A percentile compares a stretch with the other conserved stretches of the same genome.
phyloP scores from a whole-genome alignment of 192 early-diverging fungal species.

The Helicostylum pulchrum region DNA sequence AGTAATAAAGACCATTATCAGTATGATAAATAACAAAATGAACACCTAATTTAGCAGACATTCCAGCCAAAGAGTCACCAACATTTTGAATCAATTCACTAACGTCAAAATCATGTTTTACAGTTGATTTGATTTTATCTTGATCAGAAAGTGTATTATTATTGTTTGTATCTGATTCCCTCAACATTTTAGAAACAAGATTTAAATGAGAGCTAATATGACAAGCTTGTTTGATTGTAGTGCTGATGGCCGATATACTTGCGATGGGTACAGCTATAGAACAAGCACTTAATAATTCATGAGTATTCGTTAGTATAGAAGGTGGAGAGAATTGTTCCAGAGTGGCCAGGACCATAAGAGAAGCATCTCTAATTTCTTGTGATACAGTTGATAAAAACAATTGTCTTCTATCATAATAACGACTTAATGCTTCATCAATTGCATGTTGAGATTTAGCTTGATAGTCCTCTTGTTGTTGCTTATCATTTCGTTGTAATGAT shows the following conservation, averaged over 20 bases:
- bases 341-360: conserved; percentile 42
- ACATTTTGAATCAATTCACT: conserved; percentile 52
- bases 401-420: not conserved
- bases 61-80: conserved; percentile 52
- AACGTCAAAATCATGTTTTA: conserved; percentile 47
- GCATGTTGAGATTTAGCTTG: not conserved
- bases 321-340: conserved; percentile 51
- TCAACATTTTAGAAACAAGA: conserved; percentile 39
- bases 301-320: conserved; percentile 36
- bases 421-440: not conserved
- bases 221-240: conserved; percentile 45
- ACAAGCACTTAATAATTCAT: conserved; percentile 53
- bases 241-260: conserved; percentile 48
- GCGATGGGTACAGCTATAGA: conserved; percentile 53
- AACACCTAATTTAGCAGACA: conserved; percentile 43
- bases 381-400: conserved; percentile 33
- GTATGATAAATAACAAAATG: conserved; percentile 51
- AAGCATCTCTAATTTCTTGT: conserved; percentile 43
- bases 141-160: not conserved
- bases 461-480: not conserved
- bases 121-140: conserved; percentile 6
- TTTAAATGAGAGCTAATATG: conserved; percentile 44
- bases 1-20: conserved; percentile 46
- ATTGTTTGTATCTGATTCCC: not conserved
- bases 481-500: not conserved